Evolutionary conservation across 2,329 filamentous ascomycete species (phyloP), one percentile per base, ranked within the genome.

Genomic region (Trichoderma atrobrunneum): DNA sequence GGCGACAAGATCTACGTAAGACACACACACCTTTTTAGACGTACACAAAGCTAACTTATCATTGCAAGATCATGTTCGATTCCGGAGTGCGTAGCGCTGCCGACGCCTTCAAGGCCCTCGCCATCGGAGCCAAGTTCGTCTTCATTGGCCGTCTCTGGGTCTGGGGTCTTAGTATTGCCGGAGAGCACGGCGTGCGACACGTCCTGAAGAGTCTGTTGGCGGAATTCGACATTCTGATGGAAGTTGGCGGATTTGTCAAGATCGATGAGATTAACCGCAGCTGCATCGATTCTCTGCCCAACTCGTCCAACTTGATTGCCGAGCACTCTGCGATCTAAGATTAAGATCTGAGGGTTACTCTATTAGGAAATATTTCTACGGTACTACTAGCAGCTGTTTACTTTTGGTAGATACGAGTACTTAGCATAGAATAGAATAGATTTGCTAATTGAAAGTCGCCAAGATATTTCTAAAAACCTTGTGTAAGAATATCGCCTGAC

Each of bases 71-170:
- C 81, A 83, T 84, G 75, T 75, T 80, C 28, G 75, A 76, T 39
- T 85, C 75, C 76, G 90, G 89, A 0, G 84, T 91, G 36, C 84
- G 87, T n/a, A 82, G 86, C 39, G 89, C 88, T 1, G 87, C 87
- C 0, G 89, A 91, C 74, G 85, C 90, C 2, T 81, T 89, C 66
- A 90, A 90, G 76, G 87, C 87, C 0, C 78, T 90, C 6, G 87
- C 87, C 10, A 76, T 90, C 2, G 88, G 88, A 0, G 88, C 87
- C 0, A 87, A 84, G 34, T 87, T 85, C 6, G 87, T 86, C 34
- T 89, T 90, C 71, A 82, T 91, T 0, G 89, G 89, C 0, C 78
- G 89, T 6, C 82, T 90, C 3, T 90, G 87, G 84, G 83, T 91
- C 26, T 76, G 72, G 73, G 74, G 16, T 56, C 63, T 72, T 26